A percentile compares a stretch with the other conserved stretches of the same genome.
These are phyloP conservation scores for Fusarium sterilihyphosum DNA, from an alignment of 2,329 filamentous ascomycete genomes.

Conservation along the genomic window DNA sequence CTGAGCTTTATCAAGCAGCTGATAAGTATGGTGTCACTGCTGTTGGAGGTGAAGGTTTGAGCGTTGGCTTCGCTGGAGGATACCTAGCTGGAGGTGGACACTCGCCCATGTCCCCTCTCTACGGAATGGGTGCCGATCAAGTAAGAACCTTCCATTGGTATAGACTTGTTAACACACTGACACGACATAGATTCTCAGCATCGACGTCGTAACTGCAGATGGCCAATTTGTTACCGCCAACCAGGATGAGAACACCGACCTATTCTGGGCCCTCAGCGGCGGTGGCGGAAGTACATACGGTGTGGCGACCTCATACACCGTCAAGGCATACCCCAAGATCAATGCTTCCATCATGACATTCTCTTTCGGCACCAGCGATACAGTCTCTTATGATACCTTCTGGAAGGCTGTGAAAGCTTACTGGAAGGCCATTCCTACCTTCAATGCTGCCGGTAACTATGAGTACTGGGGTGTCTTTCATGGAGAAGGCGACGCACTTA, in stretches of 20 bases:
- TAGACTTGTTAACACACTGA: neutral
- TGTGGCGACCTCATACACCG: constrained; percentile 45
- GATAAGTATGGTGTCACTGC: constrained; percentile 57
- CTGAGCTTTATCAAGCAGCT: constrained; percentile 63
- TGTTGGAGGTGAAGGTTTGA: constrained; percentile 62
- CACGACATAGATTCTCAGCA: constrained; percentile 17
- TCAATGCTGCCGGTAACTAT: constrained; percentile 34
- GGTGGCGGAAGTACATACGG: constrained; percentile 52
- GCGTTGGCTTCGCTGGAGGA: constrained; percentile 36
- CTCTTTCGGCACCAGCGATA: constrained; percentile 25
- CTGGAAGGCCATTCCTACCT: constrained; percentile 23
- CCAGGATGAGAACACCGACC: constrained; percentile 30
- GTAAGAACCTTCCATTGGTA: neutral
- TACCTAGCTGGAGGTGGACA: constrained; percentile 37
- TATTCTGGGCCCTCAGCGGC: constrained; percentile 53
- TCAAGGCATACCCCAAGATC: constrained; percentile 52
- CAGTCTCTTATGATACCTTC: constrained; percentile 26
- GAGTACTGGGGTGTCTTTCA: constrained; percentile 38
- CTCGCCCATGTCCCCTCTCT: constrained; percentile 30
- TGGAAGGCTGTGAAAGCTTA: constrained; percentile 33
- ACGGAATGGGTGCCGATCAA: constrained; percentile 37
- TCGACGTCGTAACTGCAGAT: constrained; percentile 32
- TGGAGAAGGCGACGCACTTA: constrained; percentile 9
- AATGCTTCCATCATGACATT: constrained; percentile 38
- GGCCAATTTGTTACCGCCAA: constrained; percentile 30